Evolutionary conservation across 306 rosid species (phyloP).

Genomic region (Prunus mongolica): DNA sequence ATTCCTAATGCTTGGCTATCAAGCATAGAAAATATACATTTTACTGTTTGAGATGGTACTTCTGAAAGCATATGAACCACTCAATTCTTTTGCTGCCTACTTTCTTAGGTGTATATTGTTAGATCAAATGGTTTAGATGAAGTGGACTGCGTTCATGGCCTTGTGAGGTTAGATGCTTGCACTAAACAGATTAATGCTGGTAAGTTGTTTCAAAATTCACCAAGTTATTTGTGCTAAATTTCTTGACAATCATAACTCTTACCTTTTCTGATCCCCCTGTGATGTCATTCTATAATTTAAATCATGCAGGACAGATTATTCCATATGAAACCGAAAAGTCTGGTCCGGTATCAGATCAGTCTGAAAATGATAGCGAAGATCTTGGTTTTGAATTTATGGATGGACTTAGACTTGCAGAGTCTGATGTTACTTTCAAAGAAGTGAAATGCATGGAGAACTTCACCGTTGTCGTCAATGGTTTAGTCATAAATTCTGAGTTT

Average conservation of each 20-base stretch:
- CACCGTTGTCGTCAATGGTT: slow-evolving; percentile 35
- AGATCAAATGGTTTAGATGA: slow-evolving; percentile 30
- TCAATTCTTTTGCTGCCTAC: background rate
- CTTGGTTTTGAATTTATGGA: slow-evolving; percentile 5
- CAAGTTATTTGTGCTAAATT: background rate
- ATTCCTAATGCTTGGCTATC: background rate
- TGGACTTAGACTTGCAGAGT: slow-evolving; percentile 31
- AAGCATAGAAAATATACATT: background rate
- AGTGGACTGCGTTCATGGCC: slow-evolving; percentile 39
- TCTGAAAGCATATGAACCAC: background rate
- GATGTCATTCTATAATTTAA: background rate
- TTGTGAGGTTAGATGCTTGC: slow-evolving; percentile 23
- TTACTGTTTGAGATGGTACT: background rate
- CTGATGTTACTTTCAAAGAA: slow-evolving; percentile 22
- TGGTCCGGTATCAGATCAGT: slow-evolving; percentile 4
- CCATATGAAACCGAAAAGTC: slow-evolving; percentile 11
- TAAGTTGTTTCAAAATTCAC: slow-evolving; percentile 22
- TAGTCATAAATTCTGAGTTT: slow-evolving; percentile 43
- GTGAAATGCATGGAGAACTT: slow-evolving; percentile 40
- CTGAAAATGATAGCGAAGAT: slow-evolving; percentile 30
- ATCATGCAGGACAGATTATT: slow-evolving; percentile 7
- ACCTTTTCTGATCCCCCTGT: background rate
- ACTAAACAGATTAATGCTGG: slow-evolving; percentile 7
- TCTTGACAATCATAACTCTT: background rate
- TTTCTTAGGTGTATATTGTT: slow-evolving; percentile 47